These are phyloP conservation scores for Alternaria triticina DNA, from an alignment of 2,329 filamentous ascomycete species.

Conservation along the genomic window DNA sequence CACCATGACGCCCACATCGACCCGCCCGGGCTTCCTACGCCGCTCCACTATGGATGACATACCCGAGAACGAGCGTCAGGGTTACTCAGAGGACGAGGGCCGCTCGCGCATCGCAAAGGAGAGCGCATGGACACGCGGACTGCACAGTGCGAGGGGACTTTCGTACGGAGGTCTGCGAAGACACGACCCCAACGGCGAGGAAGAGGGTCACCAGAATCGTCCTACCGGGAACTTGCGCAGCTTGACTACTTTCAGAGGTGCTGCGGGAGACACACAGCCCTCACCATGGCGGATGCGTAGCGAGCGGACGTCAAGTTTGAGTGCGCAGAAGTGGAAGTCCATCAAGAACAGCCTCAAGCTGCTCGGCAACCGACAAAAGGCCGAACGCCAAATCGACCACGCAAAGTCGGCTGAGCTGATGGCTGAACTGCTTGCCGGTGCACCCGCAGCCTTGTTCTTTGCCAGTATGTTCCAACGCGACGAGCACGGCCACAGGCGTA, in stretches of 20 bases:
- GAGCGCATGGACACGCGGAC: conserved; percentile 54
- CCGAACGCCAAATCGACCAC: conserved; percentile 85
- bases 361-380: conserved; percentile 76
- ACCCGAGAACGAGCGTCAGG: conserved; percentile 54
- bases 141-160: conserved; percentile 56
- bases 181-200: conserved; percentile 42
- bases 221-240: conserved; percentile 54
- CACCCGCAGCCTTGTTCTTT: conserved; percentile 89
- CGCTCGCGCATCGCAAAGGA: conserved; percentile 55
- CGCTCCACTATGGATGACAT: conserved; percentile 58
- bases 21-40: conserved; percentile 59
- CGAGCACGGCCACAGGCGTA: conserved; percentile 92
- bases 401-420: conserved; percentile 95
- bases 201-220: conserved; percentile 45
- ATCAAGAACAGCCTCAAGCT: conserved; percentile 89
- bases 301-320: conserved; percentile 55
- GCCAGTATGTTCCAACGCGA: conserved; percentile 98
- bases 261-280: conserved; percentile 46
- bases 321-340: conserved; percentile 86
- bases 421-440: conserved; percentile 90
- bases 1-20: conserved; percentile 36
- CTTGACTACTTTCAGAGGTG: conserved; percentile 54
- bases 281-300: conserved; percentile 54
- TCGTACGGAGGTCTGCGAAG: conserved; percentile 51
- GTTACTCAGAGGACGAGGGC: conserved; percentile 60